Conservation (phyloP, 257 asterid species). For the Nicotiana knightiana region DNA sequence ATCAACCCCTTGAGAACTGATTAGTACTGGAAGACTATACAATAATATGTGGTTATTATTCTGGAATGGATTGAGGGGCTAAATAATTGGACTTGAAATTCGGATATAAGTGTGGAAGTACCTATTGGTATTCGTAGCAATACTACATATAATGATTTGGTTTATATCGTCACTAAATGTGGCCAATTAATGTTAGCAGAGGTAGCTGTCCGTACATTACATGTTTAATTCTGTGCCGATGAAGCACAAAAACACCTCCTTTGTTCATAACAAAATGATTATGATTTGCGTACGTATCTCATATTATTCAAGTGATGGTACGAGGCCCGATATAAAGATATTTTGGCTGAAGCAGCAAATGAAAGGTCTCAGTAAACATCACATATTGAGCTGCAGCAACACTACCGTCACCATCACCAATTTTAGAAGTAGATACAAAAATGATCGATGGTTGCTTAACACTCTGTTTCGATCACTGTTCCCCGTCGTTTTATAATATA, state of each 20-base stretch:
- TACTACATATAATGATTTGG: too few species aligned
- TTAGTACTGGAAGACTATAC: too few species aligned
- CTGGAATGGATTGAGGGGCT: neutral
- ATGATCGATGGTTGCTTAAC: too few species aligned
- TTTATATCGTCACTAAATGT: neutral
- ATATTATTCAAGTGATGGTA: neutral
- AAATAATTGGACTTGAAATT: too few species aligned
- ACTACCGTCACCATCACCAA: neutral
- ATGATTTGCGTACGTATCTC: neutral
- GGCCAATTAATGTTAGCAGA: neutral
- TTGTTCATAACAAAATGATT: too few species aligned
- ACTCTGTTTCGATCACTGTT: too few species aligned
- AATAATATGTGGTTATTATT: neutral
- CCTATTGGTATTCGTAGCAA: neutral
- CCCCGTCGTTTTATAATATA: too few species aligned
- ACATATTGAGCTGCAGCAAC: neutral
- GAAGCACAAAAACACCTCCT: neutral
- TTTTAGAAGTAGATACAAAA: too few species aligned
- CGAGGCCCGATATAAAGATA: neutral
- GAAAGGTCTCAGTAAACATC: neutral
- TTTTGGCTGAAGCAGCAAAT: too few species aligned
- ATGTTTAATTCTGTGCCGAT: neutral
- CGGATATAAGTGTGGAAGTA: neutral
- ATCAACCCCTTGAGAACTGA: too few species aligned
- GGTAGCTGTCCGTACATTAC: neutral